A percentile compares a stretch with the other conserved stretches of the same genome.
phyloP scores from a whole-genome alignment of 306 rosid species.

The Potentilla sterilis region DNA sequence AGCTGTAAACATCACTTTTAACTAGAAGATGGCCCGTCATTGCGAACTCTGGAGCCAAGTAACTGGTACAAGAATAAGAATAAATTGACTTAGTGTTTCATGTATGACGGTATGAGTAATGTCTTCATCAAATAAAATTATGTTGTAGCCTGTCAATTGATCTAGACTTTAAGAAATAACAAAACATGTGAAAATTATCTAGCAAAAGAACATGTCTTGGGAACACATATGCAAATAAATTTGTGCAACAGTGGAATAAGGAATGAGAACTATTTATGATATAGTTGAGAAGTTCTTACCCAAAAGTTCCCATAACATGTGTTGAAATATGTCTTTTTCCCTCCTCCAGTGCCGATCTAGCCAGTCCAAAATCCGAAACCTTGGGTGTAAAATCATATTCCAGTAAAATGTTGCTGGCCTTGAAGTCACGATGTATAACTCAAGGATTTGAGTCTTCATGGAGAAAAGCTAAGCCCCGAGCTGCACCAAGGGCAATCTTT shows the following conservation, averaged over 20 bases:
- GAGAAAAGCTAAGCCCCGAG: conserved; percentile 86
- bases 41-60: conserved; percentile 97
- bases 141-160: too few relatives aligned
- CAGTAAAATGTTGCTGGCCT: conserved; percentile 93
- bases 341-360: conserved; percentile 85
- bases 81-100: too few relatives aligned
- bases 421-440: conserved; percentile 93
- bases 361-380: conserved; percentile 97
- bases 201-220: not conserved
- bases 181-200: not conserved
- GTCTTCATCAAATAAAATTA: too few relatives aligned
- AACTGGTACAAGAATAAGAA: conserved; percentile 47
- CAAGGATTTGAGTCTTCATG: conserved; percentile 97
- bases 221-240: not conserved
- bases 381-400: conserved; percentile 83
- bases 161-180: too few relatives aligned
- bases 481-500: conserved; percentile 96
- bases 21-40: conserved; percentile 98
- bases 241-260: not conserved
- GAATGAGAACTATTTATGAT: not conserved
- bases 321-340: conserved; percentile 92
- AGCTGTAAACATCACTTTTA: conserved; percentile 97
- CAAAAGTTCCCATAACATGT: conserved; percentile 98
- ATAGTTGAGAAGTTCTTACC: conserved; percentile 43
- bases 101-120: too few relatives aligned